Evolutionary conservation across 371 early-diverging fungal species (phyloP), one percentile per base, ranked within the genome.

Genomic region (Syncephalastrum contaminatum): DNA sequence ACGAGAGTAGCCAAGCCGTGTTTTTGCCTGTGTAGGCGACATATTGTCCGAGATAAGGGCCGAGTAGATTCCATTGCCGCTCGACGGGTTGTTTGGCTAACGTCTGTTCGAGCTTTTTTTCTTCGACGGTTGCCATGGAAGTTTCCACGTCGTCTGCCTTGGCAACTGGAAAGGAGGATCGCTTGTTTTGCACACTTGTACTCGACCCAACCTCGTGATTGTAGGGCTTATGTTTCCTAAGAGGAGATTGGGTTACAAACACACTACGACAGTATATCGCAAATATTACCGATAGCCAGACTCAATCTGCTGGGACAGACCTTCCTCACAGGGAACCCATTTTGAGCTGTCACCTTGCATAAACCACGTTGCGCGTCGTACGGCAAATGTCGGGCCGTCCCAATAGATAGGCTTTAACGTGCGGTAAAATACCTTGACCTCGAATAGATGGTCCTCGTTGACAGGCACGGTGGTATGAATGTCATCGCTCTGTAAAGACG

Each of bases 321-420:
- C 88, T 55, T 86, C 89, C 56, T 92, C 91, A 60, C 92, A 92
- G 4, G 94, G 92, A 10, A 85, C 58, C 67, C 80, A 90, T 53
- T 84, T 84, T 22, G 61, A 64, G 4, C 85, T 82, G 16, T 87
- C 86, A 2, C 74, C 53, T 61, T 82, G 83, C 64, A 81, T 71
- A 69, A 92, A 94, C 94, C 94, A 94, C 0, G 86, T 84, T 4
- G 90, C 90, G 41, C 94, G 77, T 48, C 90, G 78, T 19, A 92
- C 85, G 47, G 92, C 92, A 63, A 84, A 91, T 7, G 77, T 80
- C 2, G 90, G 84, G 0, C 94, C 94, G 41, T 82, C 74, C 94
- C 94, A 92, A 56, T 90, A 93, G 15, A 93, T 83, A 15, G 91
- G 90, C 51, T 74, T 80, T 39, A 88, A 80, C 47, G 83, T 88